Evolutionary conservation across 148 eudicot species (phyloP).

Genomic region (Heliosperma pusillum): DNA sequence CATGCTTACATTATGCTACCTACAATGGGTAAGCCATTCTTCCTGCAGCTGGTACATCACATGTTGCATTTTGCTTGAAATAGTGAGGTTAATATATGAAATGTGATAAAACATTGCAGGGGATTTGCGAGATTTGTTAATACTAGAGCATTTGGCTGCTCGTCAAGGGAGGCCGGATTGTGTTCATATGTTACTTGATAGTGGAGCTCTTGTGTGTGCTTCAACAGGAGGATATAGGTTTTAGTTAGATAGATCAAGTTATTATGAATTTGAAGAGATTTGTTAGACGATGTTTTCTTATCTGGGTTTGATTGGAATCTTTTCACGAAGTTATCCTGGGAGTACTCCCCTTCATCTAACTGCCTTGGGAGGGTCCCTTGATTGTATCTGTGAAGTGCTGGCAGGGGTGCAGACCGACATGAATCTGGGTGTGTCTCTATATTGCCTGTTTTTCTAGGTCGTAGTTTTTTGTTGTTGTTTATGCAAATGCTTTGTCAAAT

Average conservation of each 20-base stretch:
- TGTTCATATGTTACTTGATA: conserved; percentile 69
- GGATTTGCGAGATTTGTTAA: conserved; percentile 90
- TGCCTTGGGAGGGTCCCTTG: conserved; percentile 87
- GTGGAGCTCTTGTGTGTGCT: conserved; percentile 94
- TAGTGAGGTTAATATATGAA: background rate
- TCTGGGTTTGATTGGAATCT: background rate
- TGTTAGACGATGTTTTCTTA: background rate
- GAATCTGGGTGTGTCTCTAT: conserved; percentile 62
- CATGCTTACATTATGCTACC: conserved; percentile 95
- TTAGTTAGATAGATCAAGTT: background rate
- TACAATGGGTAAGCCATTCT: conserved; percentile 83
- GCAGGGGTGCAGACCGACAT: conserved; percentile 87
- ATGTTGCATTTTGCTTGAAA: conserved; percentile 34
- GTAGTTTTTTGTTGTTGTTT: no score
- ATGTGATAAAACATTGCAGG: conserved; percentile 40
- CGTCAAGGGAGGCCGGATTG: conserved; percentile 78
- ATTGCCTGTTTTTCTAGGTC: no score
- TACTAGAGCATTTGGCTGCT: conserved; percentile 96
- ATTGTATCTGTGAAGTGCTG: conserved; percentile 80
- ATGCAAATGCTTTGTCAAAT: no score
- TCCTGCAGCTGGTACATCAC: conserved; percentile 75
- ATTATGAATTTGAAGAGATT: background rate
- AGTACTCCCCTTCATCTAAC: conserved; percentile 96
- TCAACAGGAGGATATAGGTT: conserved; percentile 94
- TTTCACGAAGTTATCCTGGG: conserved; percentile 55